Conservation (phyloP, 164 flowering plant genomes). For the Stephania yunnanensis region DNA sequence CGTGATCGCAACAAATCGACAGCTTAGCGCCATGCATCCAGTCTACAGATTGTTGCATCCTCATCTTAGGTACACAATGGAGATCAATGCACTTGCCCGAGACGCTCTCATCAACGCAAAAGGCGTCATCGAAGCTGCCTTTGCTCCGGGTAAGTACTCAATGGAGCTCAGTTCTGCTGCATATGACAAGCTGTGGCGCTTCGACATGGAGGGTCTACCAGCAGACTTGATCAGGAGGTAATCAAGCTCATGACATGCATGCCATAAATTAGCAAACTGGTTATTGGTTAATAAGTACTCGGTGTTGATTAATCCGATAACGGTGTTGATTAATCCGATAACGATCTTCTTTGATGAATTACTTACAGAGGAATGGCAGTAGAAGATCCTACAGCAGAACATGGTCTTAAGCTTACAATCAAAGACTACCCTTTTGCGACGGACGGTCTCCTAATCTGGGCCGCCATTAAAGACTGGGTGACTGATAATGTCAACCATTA, state of each 20-base stretch:
- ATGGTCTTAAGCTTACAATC: slow-evolving; percentile 56
- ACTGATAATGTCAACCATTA: slow-evolving; percentile 53
- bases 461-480: slow-evolving; percentile 55
- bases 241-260: background rate
- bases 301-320: too few relatives aligned
- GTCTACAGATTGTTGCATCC: slow-evolving; percentile 62
- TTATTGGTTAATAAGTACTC: background rate
- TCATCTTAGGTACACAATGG: slow-evolving; percentile 76
- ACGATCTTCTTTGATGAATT: background rate
- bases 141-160: slow-evolving; percentile 47
- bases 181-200: slow-evolving; percentile 55
- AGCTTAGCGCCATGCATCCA: slow-evolving; percentile 73
- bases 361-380: slow-evolving; percentile 67
- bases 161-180: slow-evolving; percentile 52
- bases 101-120: slow-evolving; percentile 45
- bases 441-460: slow-evolving; percentile 73
- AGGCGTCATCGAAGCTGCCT: slow-evolving; percentile 56
- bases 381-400: slow-evolving; percentile 59
- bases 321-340: too few relatives aligned
- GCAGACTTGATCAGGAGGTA: slow-evolving; percentile 69
- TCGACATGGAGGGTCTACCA: slow-evolving; percentile 57
- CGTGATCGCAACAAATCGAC: slow-evolving; percentile 63
- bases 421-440: slow-evolving; percentile 75
- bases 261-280: background rate
- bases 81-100: slow-evolving; percentile 72